phyloP scores from a whole-genome alignment of 495 filamentous ascomycete genomes.

The Chaetomium fimeti region DNA sequence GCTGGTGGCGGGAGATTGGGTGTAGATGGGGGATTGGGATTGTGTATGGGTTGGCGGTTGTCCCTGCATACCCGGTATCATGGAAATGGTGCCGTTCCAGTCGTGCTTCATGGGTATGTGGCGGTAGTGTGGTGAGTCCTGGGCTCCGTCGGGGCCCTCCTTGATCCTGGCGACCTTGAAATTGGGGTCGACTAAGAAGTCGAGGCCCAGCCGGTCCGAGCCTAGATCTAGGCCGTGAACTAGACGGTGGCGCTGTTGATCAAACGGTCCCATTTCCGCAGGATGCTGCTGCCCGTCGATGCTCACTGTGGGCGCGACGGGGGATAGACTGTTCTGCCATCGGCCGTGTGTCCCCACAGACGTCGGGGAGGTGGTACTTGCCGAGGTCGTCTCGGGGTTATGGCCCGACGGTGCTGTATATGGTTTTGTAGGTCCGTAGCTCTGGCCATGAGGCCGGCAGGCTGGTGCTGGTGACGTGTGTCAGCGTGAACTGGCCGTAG shows the following conservation, averaged over 20 bases:
- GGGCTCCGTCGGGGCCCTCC: slow-evolving; percentile 39
- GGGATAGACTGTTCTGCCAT: slow-evolving; percentile 33
- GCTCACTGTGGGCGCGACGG: slow-evolving; percentile 19
- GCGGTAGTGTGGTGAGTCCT: slow-evolving; percentile 37
- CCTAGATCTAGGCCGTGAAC: slow-evolving; percentile 59
- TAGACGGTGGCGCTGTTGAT: slow-evolving; percentile 56
- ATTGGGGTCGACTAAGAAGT: slow-evolving; percentile 60
- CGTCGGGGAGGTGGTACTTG: slow-evolving; percentile 40
- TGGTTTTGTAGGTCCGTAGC: slow-evolving; percentile 13
- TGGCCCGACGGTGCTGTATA: slow-evolving; percentile 26
- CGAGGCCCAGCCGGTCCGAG: slow-evolving; percentile 62
- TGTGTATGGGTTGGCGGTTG: not conserved
- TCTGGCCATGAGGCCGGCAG: slow-evolving; percentile 21
- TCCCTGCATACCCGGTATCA: slow-evolving; percentile 9
- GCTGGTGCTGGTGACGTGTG: slow-evolving; percentile 4
- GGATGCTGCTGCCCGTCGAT: slow-evolving; percentile 21
- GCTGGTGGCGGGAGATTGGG: slow-evolving; percentile 5
- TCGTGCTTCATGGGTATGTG: slow-evolving; percentile 46
- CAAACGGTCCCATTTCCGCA: slow-evolving; percentile 33
- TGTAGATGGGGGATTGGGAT: slow-evolving; percentile 5
- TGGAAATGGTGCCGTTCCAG: slow-evolving; percentile 42
- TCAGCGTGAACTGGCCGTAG: slow-evolving; percentile 10
- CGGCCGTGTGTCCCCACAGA: slow-evolving; percentile 28
- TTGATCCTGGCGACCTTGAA: slow-evolving; percentile 40
- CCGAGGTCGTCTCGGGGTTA: slow-evolving; percentile 38